These are phyloP conservation scores for Phlyctochytrium bullatum DNA, from an alignment of 192 early-diverging fungal genomes.

Conservation along the genomic window DNA sequence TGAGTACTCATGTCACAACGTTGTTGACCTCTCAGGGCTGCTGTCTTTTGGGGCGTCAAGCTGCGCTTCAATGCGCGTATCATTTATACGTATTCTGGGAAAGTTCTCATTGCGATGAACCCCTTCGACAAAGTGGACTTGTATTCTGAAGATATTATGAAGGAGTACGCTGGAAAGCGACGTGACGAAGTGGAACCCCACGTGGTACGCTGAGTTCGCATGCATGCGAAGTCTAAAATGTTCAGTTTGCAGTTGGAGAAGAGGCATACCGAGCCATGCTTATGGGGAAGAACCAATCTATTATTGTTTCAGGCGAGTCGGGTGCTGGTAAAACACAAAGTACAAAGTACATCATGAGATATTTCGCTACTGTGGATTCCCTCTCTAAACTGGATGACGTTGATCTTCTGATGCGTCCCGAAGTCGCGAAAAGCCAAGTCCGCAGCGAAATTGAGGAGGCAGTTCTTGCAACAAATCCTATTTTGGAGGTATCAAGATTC, in stretches of 20 bases:
- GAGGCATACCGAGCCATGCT: constrained; percentile 92
- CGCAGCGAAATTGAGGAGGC: constrained; percentile 36
- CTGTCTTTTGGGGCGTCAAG: constrained; percentile 28
- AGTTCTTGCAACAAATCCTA: constrained; percentile 78
- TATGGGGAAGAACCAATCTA: constrained; percentile 84
- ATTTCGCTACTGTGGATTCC: constrained; percentile 55
- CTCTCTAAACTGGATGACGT: constrained; percentile 25
- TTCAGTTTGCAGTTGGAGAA: constrained; percentile 81
- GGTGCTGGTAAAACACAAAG: constrained; percentile 92
- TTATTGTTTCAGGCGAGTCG: constrained; percentile 90
- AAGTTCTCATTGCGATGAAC: constrained; percentile 89
- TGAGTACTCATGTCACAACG: constrained; percentile 14
- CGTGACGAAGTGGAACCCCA: constrained; percentile 87
- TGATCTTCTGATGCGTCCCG: constrained; percentile 21
- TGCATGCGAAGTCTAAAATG: no score
- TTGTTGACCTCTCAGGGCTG: constrained; percentile 11
- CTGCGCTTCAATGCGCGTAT: constrained; percentile 10
- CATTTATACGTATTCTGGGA: constrained; percentile 95
- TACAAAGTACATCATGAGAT: constrained; percentile 91
- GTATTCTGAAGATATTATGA: constrained; percentile 79
- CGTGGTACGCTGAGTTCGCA: constrained; percentile 37
- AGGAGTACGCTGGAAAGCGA: constrained; percentile 77
- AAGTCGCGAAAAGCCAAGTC: constrained; percentile 5
- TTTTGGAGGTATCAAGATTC: constrained; percentile 63
- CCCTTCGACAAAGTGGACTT: constrained; percentile 78